Evolutionary conservation across 116 monocot genomes (phyloP).

Genomic region (Iris pallida): DNA sequence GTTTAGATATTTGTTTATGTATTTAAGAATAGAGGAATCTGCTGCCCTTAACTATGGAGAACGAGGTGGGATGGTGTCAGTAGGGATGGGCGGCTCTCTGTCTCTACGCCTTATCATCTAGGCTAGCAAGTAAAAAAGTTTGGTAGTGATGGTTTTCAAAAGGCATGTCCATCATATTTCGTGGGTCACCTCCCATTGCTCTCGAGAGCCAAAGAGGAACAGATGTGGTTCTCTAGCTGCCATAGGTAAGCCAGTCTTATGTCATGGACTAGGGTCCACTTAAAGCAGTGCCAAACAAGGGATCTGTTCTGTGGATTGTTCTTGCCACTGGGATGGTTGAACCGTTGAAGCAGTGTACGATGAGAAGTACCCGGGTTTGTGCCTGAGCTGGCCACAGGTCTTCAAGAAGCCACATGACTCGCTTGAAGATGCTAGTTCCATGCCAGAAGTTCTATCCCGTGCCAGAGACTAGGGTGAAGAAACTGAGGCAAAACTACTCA

Average conservation of each 20-base stretch:
- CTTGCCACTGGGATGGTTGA: neutral
- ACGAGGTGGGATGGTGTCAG: too few relatives aligned
- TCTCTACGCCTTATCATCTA: neutral
- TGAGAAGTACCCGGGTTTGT: neutral
- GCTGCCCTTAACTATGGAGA: too few relatives aligned
- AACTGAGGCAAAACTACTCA: neutral
- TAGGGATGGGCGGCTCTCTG: neutral
- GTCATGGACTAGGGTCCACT: neutral
- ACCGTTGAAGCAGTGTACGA: neutral
- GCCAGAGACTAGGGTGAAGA: neutral
- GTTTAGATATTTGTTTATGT: neutral
- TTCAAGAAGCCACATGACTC: neutral
- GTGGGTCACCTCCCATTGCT: neutral
- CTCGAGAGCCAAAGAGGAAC: neutral
- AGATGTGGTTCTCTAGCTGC: neutral
- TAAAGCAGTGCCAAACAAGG: neutral
- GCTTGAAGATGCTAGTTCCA: neutral
- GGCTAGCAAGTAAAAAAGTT: neutral
- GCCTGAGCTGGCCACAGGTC: neutral
- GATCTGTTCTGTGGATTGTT: conserved; percentile 1
- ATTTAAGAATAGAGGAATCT: too few relatives aligned
- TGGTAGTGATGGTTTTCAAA: neutral
- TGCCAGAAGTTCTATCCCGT: conserved; percentile 24
- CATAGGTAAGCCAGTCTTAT: neutral
- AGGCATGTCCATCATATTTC: neutral